phyloP scores from a whole-genome alignment of 2,329 filamentous ascomycete genomes.

The Fusarium neocosmosporiellum region DNA sequence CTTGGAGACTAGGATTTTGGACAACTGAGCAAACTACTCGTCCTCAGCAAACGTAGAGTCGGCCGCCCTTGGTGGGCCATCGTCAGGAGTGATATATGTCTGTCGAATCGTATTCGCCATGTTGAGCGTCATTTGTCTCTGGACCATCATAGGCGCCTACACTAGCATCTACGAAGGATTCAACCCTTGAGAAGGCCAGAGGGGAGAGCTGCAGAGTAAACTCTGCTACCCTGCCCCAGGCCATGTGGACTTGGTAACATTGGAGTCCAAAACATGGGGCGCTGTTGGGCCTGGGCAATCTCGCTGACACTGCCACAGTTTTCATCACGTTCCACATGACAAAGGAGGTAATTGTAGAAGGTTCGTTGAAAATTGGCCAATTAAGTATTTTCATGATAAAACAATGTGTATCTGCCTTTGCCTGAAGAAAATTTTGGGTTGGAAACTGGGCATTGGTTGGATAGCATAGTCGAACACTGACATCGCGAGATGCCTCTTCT shows the following conservation, averaged over 20 bases:
- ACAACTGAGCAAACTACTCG: conserved; percentile 44
- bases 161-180: conserved; percentile 46
- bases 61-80: conserved; percentile 40
- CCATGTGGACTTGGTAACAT: conserved; percentile 44
- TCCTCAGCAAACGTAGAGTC: conserved; percentile 43
- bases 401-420: not conserved
- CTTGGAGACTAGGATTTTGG: conserved; percentile 6
- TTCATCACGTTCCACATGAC: conserved; percentile 41
- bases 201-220: conserved; percentile 53
- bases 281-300: not conserved
- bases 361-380: conserved; percentile 14
- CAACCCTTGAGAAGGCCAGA: conserved; percentile 52
- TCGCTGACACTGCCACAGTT: conserved; percentile 36
- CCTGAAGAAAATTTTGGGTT: conserved; percentile 10
- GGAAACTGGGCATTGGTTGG: conserved; percentile 27
- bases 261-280: conserved; percentile 1
- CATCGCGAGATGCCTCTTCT: not conserved
- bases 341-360: not conserved
- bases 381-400: not conserved
- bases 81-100: conserved; percentile 36
- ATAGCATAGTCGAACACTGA: conserved; percentile 21
- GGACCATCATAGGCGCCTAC: conserved; percentile 41
- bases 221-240: conserved; percentile 52
- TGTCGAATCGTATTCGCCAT: conserved; percentile 54
- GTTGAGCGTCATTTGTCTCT: conserved; percentile 54